Base-by-base conservation (phyloP, 2,329 filamentous ascomycete species). In the Fusarium succisae region DNA sequence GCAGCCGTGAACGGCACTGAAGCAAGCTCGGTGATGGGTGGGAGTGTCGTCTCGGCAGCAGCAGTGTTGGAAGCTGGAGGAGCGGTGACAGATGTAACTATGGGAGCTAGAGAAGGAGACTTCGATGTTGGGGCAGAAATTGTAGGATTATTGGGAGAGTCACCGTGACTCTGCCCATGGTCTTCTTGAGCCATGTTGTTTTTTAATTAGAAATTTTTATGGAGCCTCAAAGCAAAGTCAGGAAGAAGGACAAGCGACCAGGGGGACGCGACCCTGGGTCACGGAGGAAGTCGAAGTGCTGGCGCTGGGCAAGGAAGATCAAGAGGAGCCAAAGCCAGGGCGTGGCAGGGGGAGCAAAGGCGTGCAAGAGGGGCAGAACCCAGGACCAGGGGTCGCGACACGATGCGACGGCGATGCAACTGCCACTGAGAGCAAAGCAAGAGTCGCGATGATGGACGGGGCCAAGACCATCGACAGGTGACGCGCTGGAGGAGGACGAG, bases 201-300 rank as follows among this genome's bases (percentile, higher is more conserved):
- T 69, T 81, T 80, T 80, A 80, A 81, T 80, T 80, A 79, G 75
- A 78, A 80, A 77, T 73, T 80, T 80, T 82, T 81, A 82, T 82
- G 81, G 80, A 81, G 80, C 80, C 78, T 70, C 71, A 73, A 76
- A 77, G 73, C 72, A 76, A 80, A 80, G 80, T 76, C 76, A 76
- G 77, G 77, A 80, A 78, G 70, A 75, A 77, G 68, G 72, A 75
- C 70, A 76, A 65, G 72, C 63, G 75, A 77, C 74, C 75, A 70
- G 77, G 75, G 76, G 72, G 77, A 78, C 61, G 72, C 75, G 76
- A 80, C 79, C 79, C 79, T 77, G 76, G 79, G 71, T 72, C 72
- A 77, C 75, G 73, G 73, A 77, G 72, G 56, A 76, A 67, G 66
- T 65, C 69, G 66, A 68, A 57, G 54, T 68, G 65, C 55, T 78